Evolutionary conservation across 768 basidiomycete genomes (phyloP).

Genomic region (Nidularia sp.): DNA sequence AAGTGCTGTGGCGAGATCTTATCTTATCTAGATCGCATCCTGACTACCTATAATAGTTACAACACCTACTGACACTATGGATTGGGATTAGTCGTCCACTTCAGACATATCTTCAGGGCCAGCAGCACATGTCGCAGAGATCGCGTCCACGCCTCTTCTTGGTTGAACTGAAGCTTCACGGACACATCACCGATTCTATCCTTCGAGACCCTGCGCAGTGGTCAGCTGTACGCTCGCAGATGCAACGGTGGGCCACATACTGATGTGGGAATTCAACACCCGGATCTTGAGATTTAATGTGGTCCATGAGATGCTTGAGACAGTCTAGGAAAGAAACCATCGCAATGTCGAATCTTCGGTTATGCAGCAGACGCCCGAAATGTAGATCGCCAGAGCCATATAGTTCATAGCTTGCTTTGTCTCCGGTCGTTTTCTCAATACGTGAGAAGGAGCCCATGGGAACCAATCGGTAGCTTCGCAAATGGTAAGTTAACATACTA

Average conservation of each 20-base stretch:
- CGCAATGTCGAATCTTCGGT: slow-evolving; percentile 91
- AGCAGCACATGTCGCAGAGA: slow-evolving; percentile 88
- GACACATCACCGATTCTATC: slow-evolving; percentile 96
- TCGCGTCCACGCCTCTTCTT: slow-evolving; percentile 95
- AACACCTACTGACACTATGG: slow-evolving; percentile 27
- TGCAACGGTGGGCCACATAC: slow-evolving; percentile 44
- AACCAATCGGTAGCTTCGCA: slow-evolving; percentile 74
- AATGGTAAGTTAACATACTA: background rate
- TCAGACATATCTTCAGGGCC: slow-evolving; percentile 82
- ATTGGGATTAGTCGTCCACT: slow-evolving; percentile 80
- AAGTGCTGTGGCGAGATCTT: background rate
- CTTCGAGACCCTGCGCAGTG: slow-evolving; percentile 66
- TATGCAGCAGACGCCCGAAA: slow-evolving; percentile 84
- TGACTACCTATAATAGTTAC: background rate
- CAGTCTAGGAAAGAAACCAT: slow-evolving; percentile 98
- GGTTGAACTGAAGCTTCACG: slow-evolving; percentile 90
- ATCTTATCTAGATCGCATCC: slow-evolving; percentile 2
- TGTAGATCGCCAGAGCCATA: slow-evolving; percentile 94
- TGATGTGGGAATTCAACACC: slow-evolving; percentile 80
- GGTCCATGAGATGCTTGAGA: slow-evolving; percentile 86
- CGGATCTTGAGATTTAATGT: slow-evolving; percentile 70
- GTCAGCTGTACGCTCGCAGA: slow-evolving; percentile 3
- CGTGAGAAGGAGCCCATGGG: slow-evolving; percentile 95
- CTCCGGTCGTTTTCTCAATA: slow-evolving; percentile 78
- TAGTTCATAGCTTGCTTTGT: slow-evolving; percentile 84